phyloP scores from a whole-genome alignment of 305 asterid species.

The Euphrasia arctica region DNA sequence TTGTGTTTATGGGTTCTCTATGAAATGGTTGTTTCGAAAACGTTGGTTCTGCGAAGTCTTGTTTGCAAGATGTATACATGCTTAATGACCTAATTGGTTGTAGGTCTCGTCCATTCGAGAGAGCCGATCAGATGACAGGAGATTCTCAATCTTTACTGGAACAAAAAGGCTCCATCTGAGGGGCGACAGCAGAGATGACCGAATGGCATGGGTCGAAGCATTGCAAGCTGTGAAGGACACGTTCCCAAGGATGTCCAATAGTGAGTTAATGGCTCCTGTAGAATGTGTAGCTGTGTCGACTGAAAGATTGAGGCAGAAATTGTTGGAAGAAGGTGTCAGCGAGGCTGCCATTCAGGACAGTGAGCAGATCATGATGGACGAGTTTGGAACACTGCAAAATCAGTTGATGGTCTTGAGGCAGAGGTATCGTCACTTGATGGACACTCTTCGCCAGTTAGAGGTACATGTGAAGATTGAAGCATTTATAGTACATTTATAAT shows the following conservation, averaged over 20 bases:
- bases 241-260: constrained; percentile 96
- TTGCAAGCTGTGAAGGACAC: constrained; percentile 88
- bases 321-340: constrained; percentile 72
- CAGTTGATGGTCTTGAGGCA: constrained; percentile 79
- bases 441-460: constrained; percentile 88
- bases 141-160: constrained; percentile 94
- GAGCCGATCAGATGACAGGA: constrained; percentile 93
- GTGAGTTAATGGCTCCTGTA: constrained; percentile 91
- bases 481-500: constrained; percentile 22
- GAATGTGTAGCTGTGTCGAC: constrained; percentile 67
- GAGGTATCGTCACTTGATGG: constrained; percentile 82
- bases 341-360: constrained; percentile 76
- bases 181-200: constrained; percentile 90
- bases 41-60: no score
- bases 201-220: constrained; percentile 88
- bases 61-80: no score
- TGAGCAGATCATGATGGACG: constrained; percentile 81
- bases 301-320: constrained; percentile 68
- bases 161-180: constrained; percentile 92
- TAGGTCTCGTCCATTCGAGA: constrained; percentile 91
- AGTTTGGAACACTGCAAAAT: constrained; percentile 73
- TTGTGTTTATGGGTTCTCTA: no score
- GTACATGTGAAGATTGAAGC: constrained; percentile 42
- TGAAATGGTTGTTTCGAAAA: no score
- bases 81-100: constrained; percentile 22